Evolutionary conservation across 75 land plant species (phyloP), one percentile per base, ranked within the genome.

Genomic region (Picea sitchensis): DNA sequence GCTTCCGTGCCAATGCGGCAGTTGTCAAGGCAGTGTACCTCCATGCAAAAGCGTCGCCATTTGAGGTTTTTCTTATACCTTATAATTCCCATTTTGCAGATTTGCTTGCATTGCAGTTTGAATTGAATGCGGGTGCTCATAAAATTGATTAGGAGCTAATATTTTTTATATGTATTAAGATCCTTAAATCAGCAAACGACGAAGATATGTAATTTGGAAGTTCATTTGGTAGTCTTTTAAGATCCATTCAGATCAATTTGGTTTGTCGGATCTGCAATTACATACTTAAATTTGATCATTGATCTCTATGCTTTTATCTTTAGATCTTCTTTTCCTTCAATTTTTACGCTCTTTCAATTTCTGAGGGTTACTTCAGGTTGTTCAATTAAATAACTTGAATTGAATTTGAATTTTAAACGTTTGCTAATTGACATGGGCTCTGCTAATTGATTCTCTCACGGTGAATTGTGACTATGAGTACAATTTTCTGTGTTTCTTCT

Each of bases 1-100:
- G 62, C n/a, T 60, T 17, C 18, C 4, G 62, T n/a, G 62, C 62
- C n/a, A 60, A 60, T 60, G 18, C 18, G 21, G 18, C 18, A 4
- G 18, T 17, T 18, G 62, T 60, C 56, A 51, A 51, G 56, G 54
- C 51, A 71, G 9, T 7, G 1, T 20, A 44, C 73, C 44, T 71
- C 73, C 73, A 38, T 71, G 56, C 54, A 71, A 71, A 71, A 44
- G 26, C 38, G 54, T n/a, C 73, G 21, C 44, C 54, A 41, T 36
- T 1, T 47, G 14, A 71, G 41, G 36, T 32, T 67, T 67, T 67
- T 36, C 17, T 13, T 32, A 15, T 13, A 7, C 14, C 3, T 65
- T 20, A 18, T 1, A 38, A 20, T 17, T 41, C 2, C 8, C 17
- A 17, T 41, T 20, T 17, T 69, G 7, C 2, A 2, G 21, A 18